Conservation (phyloP, 164 flowering plant genomes). For the Brasenia schreberi region DNA sequence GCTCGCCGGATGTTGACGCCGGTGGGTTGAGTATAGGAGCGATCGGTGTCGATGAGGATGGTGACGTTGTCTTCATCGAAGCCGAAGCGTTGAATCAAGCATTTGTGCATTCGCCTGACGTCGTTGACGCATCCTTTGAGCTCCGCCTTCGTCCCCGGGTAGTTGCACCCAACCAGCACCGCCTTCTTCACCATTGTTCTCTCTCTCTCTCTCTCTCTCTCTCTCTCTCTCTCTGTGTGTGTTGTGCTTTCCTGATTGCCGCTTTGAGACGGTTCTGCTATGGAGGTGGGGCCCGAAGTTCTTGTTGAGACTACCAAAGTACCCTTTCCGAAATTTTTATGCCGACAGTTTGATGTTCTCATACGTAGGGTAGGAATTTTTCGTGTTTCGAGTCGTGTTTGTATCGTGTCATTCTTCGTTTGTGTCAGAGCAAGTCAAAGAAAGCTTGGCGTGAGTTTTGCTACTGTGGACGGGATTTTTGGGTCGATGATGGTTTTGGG, state of each 20-base stretch:
- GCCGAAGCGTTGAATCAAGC: constrained; percentile 54
- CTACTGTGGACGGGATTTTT: too few species aligned
- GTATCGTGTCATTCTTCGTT: too few species aligned
- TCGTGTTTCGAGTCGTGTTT: too few species aligned
- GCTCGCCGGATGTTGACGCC: constrained; percentile 71
- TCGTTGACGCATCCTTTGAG: constrained; percentile 92
- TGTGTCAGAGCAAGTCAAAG: too few species aligned
- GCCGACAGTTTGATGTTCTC: background rate
- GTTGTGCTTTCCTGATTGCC: background rate
- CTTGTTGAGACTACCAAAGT: background rate
- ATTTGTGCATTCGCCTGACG: constrained; percentile 45
- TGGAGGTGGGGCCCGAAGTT: background rate
- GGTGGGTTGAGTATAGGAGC: constrained; percentile 65
- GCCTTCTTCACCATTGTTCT: constrained; percentile 65
- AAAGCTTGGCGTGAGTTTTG: too few species aligned
- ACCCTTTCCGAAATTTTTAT: background rate
- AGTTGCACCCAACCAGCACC: constrained; percentile 74
- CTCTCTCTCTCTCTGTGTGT: background rate
- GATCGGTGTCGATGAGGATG: constrained; percentile 74
- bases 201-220: constrained; percentile 5
- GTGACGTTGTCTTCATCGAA: constrained; percentile 59
- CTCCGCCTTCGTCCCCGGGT: constrained; percentile 84
- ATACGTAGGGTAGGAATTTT: too few species aligned
- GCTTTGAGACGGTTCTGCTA: background rate
- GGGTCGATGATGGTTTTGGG: too few species aligned